Conservation (phyloP, 176 grass and related monocot species). For the Phoenix roebelenii region DNA sequence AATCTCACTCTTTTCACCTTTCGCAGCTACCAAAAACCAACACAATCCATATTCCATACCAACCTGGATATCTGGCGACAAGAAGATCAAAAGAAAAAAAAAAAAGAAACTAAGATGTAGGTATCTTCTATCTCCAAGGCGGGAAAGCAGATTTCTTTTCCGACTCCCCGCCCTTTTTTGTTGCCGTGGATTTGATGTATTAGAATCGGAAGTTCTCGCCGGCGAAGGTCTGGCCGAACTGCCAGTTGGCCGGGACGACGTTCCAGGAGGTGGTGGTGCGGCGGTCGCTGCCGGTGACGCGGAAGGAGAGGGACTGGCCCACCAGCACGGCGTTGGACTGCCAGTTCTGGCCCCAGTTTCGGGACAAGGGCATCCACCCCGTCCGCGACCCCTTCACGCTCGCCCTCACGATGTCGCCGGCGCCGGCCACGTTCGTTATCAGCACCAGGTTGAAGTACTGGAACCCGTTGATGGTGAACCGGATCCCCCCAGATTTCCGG, state of each 20-base stretch:
- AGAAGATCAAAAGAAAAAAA: too few species aligned
- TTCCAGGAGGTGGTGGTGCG: constrained; percentile 25
- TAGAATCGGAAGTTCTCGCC: constrained; percentile 16
- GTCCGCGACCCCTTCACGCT: constrained; percentile 19
- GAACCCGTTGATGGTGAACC: constrained; percentile 24
- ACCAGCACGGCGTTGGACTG: constrained; percentile 20
- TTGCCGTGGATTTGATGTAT: too few species aligned
- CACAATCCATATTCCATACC: too few species aligned
- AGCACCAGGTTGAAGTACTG: constrained; percentile 29
- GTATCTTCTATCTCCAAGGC: too few species aligned
- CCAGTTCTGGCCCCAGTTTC: constrained; percentile 30
- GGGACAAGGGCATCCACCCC: constrained; percentile 18
- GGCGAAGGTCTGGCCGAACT: constrained; percentile 27
- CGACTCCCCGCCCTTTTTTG: too few species aligned
- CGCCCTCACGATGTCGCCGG: constrained; percentile 14
- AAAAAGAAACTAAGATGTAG: too few species aligned
- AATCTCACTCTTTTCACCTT: too few species aligned
- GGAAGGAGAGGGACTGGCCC: constrained; percentile 19
- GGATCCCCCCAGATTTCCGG: constrained; percentile 15
- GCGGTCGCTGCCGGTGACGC: constrained; percentile 24
- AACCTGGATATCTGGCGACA: too few species aligned
- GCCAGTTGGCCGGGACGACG: constrained; percentile 9
- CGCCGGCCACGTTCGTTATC: constrained; percentile 22
- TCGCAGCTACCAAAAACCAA: too few species aligned
- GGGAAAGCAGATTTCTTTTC: too few species aligned